Evolutionary conservation across 2,329 filamentous ascomycete species (phyloP).

Genomic region (Boeremia exigua): DNA sequence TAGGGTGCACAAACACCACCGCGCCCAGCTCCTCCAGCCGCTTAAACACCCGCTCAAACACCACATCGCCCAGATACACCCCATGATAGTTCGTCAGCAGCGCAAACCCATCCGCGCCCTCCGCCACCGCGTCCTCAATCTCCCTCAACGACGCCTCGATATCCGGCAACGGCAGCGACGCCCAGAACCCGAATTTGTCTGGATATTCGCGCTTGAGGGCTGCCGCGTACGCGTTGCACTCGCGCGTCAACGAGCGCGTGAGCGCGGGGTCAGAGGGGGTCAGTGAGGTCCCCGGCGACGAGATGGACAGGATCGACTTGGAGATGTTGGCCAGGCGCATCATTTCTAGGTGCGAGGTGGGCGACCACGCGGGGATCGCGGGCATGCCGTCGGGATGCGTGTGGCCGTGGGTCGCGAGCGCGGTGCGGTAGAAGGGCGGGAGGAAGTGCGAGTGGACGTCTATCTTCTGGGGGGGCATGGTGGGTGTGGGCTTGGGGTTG

Average conservation of each 20-base stretch:
- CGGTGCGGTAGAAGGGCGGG: conserved; percentile 51
- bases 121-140: conserved; percentile 52
- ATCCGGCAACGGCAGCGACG: conserved; percentile 60
- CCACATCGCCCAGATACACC: conserved; percentile 57
- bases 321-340: conserved; percentile 59
- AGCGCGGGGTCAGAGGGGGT: conserved; percentile 47
- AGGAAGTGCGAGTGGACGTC: conserved; percentile 59
- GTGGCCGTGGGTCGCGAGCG: conserved; percentile 51
- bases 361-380: conserved; percentile 54
- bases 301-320: conserved; percentile 62
- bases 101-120: conserved; percentile 59
- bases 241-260: conserved; percentile 48
- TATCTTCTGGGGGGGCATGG: conserved; percentile 44
- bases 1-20: conserved; percentile 63
- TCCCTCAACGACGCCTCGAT: conserved; percentile 56
- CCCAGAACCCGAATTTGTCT: conserved; percentile 59
- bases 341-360: conserved; percentile 55
- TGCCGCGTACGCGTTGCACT: conserved; percentile 52
- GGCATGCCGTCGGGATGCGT: conserved; percentile 59
- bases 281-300: conserved; percentile 60
- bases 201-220: conserved; percentile 47
- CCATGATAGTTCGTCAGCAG: conserved; percentile 62
- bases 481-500: background rate
- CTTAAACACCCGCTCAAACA: conserved; percentile 56
- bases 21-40: conserved; percentile 56